Base-by-base conservation (phyloP, 1,284 basidiomycete genomes). In the Microbotryum violaceum region DNA sequence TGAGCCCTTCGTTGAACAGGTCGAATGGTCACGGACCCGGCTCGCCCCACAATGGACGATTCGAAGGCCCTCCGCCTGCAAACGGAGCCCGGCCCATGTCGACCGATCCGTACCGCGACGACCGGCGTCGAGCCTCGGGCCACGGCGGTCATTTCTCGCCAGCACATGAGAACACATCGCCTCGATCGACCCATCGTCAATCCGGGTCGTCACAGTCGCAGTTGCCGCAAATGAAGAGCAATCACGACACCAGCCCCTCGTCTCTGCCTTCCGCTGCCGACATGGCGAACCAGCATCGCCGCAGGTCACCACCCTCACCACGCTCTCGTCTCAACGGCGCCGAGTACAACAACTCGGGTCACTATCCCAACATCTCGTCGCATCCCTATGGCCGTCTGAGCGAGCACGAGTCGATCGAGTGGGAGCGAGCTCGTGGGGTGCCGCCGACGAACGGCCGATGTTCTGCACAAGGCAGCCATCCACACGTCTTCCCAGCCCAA, bases 291-390 rank as follows among this genome's bases (percentile, higher is more conserved):
- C 53, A 47, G n/a, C 46, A 27, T 20, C 14, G 37, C 37, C 37
- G 37, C 37, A 42, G 37, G 37, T 68, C 67, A 20, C 67, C 67
- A 2, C 64, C 62, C 12, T 68, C 67, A 2, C 67, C 67, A 20
- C 61, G 67, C 2, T 48, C 53, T 20, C 64, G 67, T 6, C 42
- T 58, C 3, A 33, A 20, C 18, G 46, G 20, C 33, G 57, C 56
- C 10, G 20, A 21, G 3, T n/a, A 6, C 18, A 56, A n/a, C 27
- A 53, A 45, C 31, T 31, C 23, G 6, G 52, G 55, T 21, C 37
- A 31, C 23, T 58, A 58, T 45, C 61, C 61, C 1, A 58, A 61
- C 55, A 59, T 57, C 3, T 7, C 63, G 7, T 59, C 59, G 21
- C 60, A 59, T 45, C 33, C 55, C 5, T 56, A 57, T 6, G 33